Evolutionary conservation across 2,329 filamentous ascomycete species (phyloP), one percentile per base, ranked within the genome.

Genomic region (Epichloe uncinata): DNA sequence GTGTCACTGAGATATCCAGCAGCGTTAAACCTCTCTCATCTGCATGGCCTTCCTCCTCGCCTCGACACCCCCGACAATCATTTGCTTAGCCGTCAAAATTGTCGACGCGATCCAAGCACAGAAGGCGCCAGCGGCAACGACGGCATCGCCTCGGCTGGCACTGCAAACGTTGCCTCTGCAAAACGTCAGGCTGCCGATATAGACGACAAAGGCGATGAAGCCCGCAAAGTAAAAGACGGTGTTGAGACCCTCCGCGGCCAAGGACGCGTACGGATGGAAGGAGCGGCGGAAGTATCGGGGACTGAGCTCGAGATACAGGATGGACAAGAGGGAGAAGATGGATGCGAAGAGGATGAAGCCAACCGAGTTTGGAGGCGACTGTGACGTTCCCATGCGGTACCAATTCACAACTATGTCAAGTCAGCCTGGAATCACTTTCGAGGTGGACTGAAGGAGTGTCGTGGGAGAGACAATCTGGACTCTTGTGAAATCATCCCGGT

Each of bases 291-390:
- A 56, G 51, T 73, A 73, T 44, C 71, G 69, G 5, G 75, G 70
- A 9, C 69, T 61, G 37, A 75, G 46, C 58, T 78, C 75, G 18
- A 81, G 68, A 57, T 78, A 79, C 46, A 64, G 59, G 48, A 81
- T 61, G 8, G 78, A 79, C 48, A 79, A 22, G 37, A 81, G 60
- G 30, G 78, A 76, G 58, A 77, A 73, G 42, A 77, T 54, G 2
- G 77, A 72, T 26, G 68, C 68, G 58, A 78, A 76, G 57, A 82
- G 64, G 54, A 82, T 63, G 61, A 80, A 81, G 66, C 73, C 75
- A 63, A 82, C 64, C 53, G 78, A 72, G 3, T 70, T 66, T 0
- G 79, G 79, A n/a, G 78, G 72, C 18, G 70, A 56, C 3, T 71
- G 72, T 55, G 72, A 67, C 58, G 75, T 83, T 58, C 78, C 67